Evolutionary conservation across 73 alveolate genomes (phyloP).

Genomic region (Paramecium bursaria): DNA sequence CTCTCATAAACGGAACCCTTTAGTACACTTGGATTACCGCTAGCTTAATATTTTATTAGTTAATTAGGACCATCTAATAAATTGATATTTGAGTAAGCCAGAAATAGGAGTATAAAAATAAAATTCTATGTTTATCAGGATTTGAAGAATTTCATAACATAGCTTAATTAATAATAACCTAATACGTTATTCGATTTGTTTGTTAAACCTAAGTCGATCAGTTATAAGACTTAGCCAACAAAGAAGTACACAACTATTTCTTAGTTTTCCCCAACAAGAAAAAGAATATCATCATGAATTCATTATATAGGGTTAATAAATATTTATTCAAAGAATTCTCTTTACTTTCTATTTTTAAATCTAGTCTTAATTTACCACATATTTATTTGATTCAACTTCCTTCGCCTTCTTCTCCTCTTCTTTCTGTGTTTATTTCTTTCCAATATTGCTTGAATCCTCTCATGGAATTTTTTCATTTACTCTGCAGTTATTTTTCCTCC

Average conservation of each 20-base stretch:
- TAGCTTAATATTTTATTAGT: slow-evolving; percentile 39
- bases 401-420: slow-evolving; percentile 52
- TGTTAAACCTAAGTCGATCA: background rate
- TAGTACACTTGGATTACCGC: slow-evolving; percentile 17
- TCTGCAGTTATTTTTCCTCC: slow-evolving; percentile 60
- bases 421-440: slow-evolving; percentile 69
- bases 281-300: too few relatives aligned
- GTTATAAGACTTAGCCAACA: too few relatives aligned
- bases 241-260: too few relatives aligned
- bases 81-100: background rate
- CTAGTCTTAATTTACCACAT: slow-evolving; percentile 36
- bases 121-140: slow-evolving; percentile 1
- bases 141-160: background rate
- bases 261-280: too few relatives aligned
- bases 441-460: slow-evolving; percentile 39
- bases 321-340: background rate
- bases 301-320: background rate
- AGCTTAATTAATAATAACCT: slow-evolving; percentile 30
- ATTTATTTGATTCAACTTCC: background rate
- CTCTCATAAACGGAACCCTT: background rate
- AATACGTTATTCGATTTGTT: slow-evolving; percentile 34
- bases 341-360: slow-evolving; percentile 3
- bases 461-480: slow-evolving; percentile 63
- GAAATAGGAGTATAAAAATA: background rate
- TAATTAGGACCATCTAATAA: slow-evolving; percentile 52